Evolutionary conservation across 768 basidiomycete genomes (phyloP), one percentile per base, ranked within the genome.

Genomic region (Kwoniella dendrophila): DNA sequence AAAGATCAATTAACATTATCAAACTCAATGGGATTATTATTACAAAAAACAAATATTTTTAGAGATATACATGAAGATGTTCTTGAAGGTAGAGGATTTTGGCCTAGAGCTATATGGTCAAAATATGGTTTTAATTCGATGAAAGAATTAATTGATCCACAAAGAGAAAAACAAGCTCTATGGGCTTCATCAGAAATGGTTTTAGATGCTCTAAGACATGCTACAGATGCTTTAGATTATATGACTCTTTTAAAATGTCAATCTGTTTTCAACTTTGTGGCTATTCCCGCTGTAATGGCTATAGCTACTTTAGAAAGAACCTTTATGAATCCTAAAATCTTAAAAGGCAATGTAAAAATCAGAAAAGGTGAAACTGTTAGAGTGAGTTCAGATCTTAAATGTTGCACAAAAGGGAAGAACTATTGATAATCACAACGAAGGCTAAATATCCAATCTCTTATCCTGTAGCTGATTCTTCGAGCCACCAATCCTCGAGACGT

Each of bases 21-120:
- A 72, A 95, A 96, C 81, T 89, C 89, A 10, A 91, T 96, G 88
- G 95, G 95, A n/a, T 84, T 92, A 30, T 82, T 97, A 45, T 85
- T 99, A 11, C 95, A 99, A 79, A 99, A 99, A 81, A 96, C 93
- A 27, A 99, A 99, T 79, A 96, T 99, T 79, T 90, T 92, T 56
- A 90, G 95, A 62, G 95, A 99, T 79, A 90, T 86, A 81, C 86
- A 89, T 45, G 95, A 99, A 79, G 95, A 99, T 77, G 83, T 86
- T 14, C 88, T 94, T 43, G 84, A 94, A 26, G 82, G 83, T 7
- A 85, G 95, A 43, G 89, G 85, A 74, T 98, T 97, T 83, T 99
- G 96, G 94, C 95, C 95, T 0, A 84, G 83, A 48, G 92, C 92
- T 77, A 91, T 99, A 45, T 98, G 92, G 92, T 86, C 83, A 4